A percentile compares a stretch with the other conserved stretches of the same genome.
Evolutionary conservation across 2,329 filamentous ascomycete genomes (phyloP).

Genomic region (Penicillium sp.): DNA sequence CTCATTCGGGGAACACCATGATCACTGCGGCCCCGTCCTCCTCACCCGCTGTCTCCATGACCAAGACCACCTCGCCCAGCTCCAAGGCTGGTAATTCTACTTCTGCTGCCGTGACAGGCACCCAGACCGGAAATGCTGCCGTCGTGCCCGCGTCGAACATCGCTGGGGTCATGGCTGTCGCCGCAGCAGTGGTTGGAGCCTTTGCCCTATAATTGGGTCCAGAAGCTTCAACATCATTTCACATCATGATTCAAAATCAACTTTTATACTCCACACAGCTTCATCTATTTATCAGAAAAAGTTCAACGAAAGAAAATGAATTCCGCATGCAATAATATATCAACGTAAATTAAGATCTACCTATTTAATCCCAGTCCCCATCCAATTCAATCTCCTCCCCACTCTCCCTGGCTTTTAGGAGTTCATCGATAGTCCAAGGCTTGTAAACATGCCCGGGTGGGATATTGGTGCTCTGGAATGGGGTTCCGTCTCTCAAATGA

Average conservation of each 20-base stretch:
- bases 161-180: constrained; percentile 10
- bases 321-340: not conserved
- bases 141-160: constrained; percentile 5
- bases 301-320: not conserved
- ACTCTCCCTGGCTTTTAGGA: constrained; percentile 3
- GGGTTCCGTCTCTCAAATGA: constrained; percentile 20
- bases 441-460: constrained; percentile 26
- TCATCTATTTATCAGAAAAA: not conserved
- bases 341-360: not conserved
- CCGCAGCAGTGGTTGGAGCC: constrained; percentile 12
- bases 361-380: constrained; percentile 1
- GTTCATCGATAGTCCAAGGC: constrained; percentile 29
- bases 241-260: not conserved
- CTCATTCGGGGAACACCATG: constrained; percentile 2
- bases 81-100: constrained; percentile 1
- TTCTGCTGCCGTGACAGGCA: constrained; percentile 6
- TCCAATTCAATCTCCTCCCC: constrained; percentile 10
- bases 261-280: too few species aligned
- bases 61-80: constrained; percentile 6
- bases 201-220: constrained; percentile 12
- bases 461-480: constrained; percentile 34
- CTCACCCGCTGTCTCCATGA: constrained; percentile 9
- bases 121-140: constrained; percentile 13
- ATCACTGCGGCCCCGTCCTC: constrained; percentile 8
- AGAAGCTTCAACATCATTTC: too few species aligned